A percentile compares a stretch with the other conserved stretches of the same genome.
These are phyloP conservation scores for Boletus speciosus DNA, from an alignment of 768 basidiomycete species.

Conservation along the genomic window DNA sequence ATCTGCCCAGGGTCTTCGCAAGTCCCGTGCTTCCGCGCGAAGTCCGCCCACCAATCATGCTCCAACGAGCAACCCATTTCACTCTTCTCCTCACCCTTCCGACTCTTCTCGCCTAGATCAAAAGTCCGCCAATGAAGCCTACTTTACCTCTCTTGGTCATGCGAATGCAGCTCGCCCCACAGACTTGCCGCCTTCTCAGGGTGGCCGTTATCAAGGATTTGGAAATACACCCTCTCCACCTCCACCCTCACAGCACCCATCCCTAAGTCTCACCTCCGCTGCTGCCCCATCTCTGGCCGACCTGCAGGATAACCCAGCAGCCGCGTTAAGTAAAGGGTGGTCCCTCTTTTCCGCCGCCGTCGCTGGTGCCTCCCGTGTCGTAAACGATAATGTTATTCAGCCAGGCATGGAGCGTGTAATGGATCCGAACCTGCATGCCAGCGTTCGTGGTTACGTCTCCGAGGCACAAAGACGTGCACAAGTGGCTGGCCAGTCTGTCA, in stretches of 20 bases:
- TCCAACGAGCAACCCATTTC: conserved; percentile 50
- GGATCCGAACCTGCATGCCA: conserved; percentile 78
- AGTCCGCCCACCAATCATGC: conserved; percentile 49
- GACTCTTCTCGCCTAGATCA: conserved; percentile 45
- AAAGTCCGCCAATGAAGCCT: conserved; percentile 81
- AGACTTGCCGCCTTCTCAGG: conserved; percentile 88
- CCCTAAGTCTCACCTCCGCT: conserved; percentile 71
- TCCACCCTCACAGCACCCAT: conserved; percentile 53
- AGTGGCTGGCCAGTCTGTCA: conserved; percentile 59
- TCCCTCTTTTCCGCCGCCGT: conserved; percentile 89
- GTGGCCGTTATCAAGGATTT: conserved; percentile 91
- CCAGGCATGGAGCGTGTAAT: conserved; percentile 79
- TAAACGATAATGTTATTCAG: conserved; percentile 86
- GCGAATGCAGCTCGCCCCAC: conserved; percentile 75
- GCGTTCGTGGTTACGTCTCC: conserved; percentile 66
- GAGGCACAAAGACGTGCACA: conserved; percentile 67
- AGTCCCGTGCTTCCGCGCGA: conserved; percentile 73
- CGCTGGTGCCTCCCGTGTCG: conserved; percentile 69
- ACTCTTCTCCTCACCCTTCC: conserved; percentile 37
- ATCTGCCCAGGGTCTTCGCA: conserved; percentile 80
- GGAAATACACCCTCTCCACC: conserved; percentile 76
- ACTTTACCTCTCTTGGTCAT: conserved; percentile 79
- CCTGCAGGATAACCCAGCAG: conserved; percentile 81
- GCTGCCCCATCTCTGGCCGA: conserved; percentile 77
- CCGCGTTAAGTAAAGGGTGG: conserved; percentile 92